Conservation (phyloP, 2,329 filamentous ascomycete species). For the Talaromyces sp. region DNA sequence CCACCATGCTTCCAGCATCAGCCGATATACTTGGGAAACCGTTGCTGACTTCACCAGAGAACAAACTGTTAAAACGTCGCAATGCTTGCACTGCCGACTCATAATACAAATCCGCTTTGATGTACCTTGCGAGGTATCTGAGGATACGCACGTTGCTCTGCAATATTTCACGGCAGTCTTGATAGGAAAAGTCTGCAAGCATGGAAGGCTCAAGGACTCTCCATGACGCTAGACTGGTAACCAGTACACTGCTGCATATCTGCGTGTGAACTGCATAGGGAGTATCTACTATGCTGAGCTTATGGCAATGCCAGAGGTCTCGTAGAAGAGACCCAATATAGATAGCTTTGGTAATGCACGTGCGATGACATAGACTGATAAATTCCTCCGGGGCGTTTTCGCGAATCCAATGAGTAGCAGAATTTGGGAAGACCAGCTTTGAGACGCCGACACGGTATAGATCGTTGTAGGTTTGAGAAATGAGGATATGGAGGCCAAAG, state of each 20-base stretch:
- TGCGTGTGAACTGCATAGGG: slow-evolving; percentile 7
- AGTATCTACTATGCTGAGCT: slow-evolving; percentile 5
- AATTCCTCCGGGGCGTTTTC: slow-evolving; percentile 7
- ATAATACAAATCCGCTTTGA: slow-evolving; percentile 8
- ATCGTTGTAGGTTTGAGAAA: slow-evolving; percentile 7
- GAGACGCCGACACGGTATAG: slow-evolving; percentile 6
- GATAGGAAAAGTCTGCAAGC: neutral
- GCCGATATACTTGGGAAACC: neutral
- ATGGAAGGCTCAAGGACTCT: neutral
- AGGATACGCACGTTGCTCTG: slow-evolving; percentile 8
- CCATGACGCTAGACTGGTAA: slow-evolving; percentile 4
- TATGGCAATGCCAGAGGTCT: slow-evolving; percentile 7
- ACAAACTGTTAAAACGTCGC: neutral
- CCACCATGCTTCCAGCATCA: neutral
- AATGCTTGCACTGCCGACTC: slow-evolving; percentile 6
- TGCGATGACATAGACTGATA: slow-evolving; percentile 7
- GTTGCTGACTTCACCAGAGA: neutral
- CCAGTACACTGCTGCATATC: slow-evolving; percentile 11
- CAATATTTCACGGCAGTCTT: slow-evolving; percentile 3
- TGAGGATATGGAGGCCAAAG: slow-evolving; percentile 6
- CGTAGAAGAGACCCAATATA: slow-evolving; percentile 2
- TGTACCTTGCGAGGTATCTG: slow-evolving; percentile 1
- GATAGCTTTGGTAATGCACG: slow-evolving; percentile 1
- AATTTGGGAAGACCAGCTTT: neutral
- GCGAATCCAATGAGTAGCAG: slow-evolving; percentile 1